These are phyloP conservation scores for Termitomyces titanicus DNA, from an alignment of 768 basidiomycete species.

Conservation along the genomic window DNA sequence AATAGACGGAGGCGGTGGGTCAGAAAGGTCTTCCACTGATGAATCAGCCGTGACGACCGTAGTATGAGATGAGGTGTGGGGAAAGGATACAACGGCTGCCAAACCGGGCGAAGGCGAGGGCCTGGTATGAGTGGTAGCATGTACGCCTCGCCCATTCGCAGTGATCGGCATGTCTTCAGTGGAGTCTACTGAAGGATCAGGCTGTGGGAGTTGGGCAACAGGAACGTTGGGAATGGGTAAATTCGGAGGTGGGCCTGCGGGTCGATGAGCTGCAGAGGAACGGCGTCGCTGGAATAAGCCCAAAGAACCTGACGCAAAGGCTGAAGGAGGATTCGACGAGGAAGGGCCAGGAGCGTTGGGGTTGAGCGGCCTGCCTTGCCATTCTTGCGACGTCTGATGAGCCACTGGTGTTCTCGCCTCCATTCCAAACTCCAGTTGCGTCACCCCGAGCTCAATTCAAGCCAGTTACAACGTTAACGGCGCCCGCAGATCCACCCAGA, in stretches of 20 bases:
- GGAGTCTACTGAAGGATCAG: conserved; percentile 19
- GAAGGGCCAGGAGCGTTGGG: conserved; percentile 24
- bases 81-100: conserved; percentile 58
- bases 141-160: conserved; percentile 23
- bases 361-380: conserved; percentile 30
- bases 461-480: not conserved
- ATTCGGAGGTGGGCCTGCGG: conserved; percentile 68
- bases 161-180: conserved; percentile 19
- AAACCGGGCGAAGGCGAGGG: conserved; percentile 44
- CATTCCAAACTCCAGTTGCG: conserved; percentile 37
- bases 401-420: conserved; percentile 26
- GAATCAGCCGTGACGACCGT: conserved; percentile 22
- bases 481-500: not conserved
- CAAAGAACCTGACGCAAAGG: conserved; percentile 23
- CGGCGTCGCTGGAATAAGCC: conserved; percentile 55
- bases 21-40: conserved; percentile 48
- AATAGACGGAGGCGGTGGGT: conserved; percentile 54
- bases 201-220: conserved; percentile 18
- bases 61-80: conserved; percentile 32
- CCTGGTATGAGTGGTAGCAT: conserved; percentile 34
- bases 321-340: conserved; percentile 26
- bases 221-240: conserved; percentile 74
- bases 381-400: conserved; percentile 28
- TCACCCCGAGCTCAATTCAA: not conserved
- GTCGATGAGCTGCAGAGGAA: conserved; percentile 63